Percentiles rank a stretch among this genome's conserved stretches.
Conservation (phyloP, 2,329 filamentous ascomycete genomes). For the Clonostachys byssicola region DNA sequence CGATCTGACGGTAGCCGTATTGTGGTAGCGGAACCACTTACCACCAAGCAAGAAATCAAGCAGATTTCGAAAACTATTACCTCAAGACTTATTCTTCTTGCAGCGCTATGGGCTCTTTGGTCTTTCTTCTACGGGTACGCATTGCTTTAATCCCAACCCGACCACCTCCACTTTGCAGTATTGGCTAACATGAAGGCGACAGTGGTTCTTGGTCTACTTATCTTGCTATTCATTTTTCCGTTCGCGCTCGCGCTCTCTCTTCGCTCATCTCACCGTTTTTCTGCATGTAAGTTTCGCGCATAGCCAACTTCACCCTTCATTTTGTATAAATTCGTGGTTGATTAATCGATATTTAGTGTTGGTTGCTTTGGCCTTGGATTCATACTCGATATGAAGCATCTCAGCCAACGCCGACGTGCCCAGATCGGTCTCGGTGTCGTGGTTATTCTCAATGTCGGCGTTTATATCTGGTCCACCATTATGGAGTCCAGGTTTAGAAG, state of each 20-base stretch:
- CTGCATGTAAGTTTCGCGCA: conserved; percentile 29
- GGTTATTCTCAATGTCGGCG: conserved; percentile 37
- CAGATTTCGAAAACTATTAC: conserved; percentile 29
- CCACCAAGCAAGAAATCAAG: conserved; percentile 30
- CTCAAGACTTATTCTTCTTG: conserved; percentile 30
- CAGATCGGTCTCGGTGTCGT: conserved; percentile 38
- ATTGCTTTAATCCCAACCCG: no score
- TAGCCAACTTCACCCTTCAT: no score
- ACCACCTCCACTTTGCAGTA: no score
- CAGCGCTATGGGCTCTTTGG: conserved; percentile 35
- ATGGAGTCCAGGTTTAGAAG: conserved; percentile 36
- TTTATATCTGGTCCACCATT: conserved; percentile 44
- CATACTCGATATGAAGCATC: conserved; percentile 30
- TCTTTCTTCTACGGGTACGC: conserved; percentile 32
- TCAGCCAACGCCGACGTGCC: conserved; percentile 36
- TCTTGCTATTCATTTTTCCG: conserved; percentile 9
- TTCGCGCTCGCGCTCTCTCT: conserved; percentile 10
- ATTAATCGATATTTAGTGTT: conserved; percentile 13
- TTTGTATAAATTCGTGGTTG: no score
- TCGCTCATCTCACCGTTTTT: conserved; percentile 31
- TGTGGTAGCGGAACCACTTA: conserved; percentile 31
- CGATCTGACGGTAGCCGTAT: conserved; percentile 14
- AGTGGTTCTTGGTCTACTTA: conserved; percentile 36
- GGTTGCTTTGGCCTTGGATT: conserved; percentile 44
- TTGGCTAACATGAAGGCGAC: neutral